Evolutionary conservation across 2,329 filamentous ascomycete species (phyloP).

Genomic region (Cytospora mali): DNA sequence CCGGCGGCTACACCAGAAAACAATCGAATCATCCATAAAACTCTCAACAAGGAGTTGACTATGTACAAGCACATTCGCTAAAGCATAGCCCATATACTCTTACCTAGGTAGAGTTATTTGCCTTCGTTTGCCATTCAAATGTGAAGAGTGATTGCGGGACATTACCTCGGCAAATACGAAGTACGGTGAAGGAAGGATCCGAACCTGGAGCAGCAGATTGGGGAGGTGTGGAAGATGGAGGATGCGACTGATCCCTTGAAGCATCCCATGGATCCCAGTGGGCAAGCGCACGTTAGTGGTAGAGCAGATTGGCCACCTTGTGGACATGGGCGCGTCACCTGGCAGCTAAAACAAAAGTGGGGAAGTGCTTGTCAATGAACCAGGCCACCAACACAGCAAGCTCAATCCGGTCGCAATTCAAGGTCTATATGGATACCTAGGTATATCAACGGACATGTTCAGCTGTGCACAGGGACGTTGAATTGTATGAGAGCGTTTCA

Average conservation of each 20-base stretch:
- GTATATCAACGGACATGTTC: no score
- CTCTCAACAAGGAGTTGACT: neutral
- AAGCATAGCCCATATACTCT: no score
- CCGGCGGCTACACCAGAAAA: neutral
- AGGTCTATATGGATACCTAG: no score
- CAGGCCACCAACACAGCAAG: no score
- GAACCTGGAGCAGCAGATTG: neutral
- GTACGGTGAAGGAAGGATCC: neutral
- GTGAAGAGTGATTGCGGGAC: neutral
- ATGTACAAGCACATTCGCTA: neutral
- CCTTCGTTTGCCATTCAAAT: no score
- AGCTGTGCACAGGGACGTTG: no score
- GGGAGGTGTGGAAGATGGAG: neutral
- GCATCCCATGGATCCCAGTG: neutral
- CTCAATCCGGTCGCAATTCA: no score
- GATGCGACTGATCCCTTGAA: neutral
- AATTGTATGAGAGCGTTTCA: no score
- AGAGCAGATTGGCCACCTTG: no score
- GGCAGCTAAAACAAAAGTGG: no score
- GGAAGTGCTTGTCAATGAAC: no score
- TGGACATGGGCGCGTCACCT: no score
- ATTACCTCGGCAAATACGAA: neutral
- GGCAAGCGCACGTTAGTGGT: neutral
- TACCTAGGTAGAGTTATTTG: neutral
- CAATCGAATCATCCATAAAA: neutral